Evolutionary conservation across 2,329 filamentous ascomycete genomes (phyloP), one percentile per base, ranked within the genome.

Genomic region (Stachybotrys elegans): DNA sequence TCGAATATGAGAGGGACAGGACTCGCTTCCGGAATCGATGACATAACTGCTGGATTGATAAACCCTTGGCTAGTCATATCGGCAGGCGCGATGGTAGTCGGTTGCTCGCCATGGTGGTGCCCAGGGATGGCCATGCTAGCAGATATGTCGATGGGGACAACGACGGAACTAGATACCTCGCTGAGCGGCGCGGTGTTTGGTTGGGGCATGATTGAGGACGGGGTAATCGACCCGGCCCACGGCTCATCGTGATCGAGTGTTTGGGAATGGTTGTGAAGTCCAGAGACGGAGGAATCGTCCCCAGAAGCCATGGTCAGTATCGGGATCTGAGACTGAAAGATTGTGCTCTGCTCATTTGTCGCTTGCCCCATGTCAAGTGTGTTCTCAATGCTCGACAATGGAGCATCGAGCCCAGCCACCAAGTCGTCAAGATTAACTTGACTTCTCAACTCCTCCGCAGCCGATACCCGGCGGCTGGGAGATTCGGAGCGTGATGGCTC

Each of bases 81-180:
- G 16, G 67, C 65, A 5, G 65, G 59, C n/a, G 66, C 66, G 20
- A 70, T 52, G 2, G 67, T 68, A 11, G 53, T 48, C n/a, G 55
- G 57, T 3, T 58, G 52, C 2, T 54, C 22, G 16, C 57, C 47
- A 8, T 49, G 51, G 11, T 42, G n/a, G 11, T 29, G 25, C n/a
- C 46, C 51, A 16, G 51, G 44, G 40, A 61, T 43, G 14, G 57
- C 42, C 11, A 52, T 48, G 20, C 27, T 41, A 9, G 55, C 48
- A 19, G 53, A 36, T 5, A 36, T 6, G 17, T 36, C 16, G 17
- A 6, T 20, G 12, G 19, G 34, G 34, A 36, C 16, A 13, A 16
- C 21, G 17, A 11, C 17, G 5, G 34, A 36, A 12, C 4, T 17
- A 8, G 19, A 20, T 13, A 17, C 12, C 14, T 36, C 13, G 16